These are phyloP conservation scores for Acanthamoeba lenticulata DNA, from an alignment of 208 protist species.

Conservation along the genomic window DNA sequence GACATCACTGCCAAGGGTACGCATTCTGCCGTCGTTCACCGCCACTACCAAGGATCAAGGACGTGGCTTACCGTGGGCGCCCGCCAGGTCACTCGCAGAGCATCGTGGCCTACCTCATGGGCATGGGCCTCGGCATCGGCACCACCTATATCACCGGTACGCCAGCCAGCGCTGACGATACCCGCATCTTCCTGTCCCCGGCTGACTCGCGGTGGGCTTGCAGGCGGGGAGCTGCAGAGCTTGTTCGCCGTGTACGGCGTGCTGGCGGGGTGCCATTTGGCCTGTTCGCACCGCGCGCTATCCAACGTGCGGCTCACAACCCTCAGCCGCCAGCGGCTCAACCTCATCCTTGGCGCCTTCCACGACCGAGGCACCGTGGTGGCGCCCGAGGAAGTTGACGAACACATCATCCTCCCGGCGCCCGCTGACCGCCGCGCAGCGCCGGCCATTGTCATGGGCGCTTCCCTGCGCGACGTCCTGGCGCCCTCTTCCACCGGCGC, in stretches of 20 bases:
- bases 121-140: constrained; percentile 26
- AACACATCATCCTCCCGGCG: background rate
- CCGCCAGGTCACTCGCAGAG: constrained; percentile 2
- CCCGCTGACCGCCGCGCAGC: background rate
- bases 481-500: background rate
- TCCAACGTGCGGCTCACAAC: background rate
- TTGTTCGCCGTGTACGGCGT: background rate
- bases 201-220: no score
- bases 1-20: constrained; percentile 54
- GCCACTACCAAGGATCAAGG: no score
- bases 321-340: constrained; percentile 4
- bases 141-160: constrained; percentile 24
- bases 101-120: constrained; percentile 36
- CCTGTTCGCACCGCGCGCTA: background rate
- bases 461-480: background rate
- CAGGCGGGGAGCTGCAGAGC: background rate
- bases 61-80: no score
- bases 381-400: background rate
- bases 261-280: background rate
- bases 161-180: no score
- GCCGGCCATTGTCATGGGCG: background rate
- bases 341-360: background rate
- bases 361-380: background rate
- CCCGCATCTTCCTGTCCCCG: background rate
- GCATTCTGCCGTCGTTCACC: background rate